Conservation (phyloP, 306 rosid genomes). For the Vachellia collinsii region DNA sequence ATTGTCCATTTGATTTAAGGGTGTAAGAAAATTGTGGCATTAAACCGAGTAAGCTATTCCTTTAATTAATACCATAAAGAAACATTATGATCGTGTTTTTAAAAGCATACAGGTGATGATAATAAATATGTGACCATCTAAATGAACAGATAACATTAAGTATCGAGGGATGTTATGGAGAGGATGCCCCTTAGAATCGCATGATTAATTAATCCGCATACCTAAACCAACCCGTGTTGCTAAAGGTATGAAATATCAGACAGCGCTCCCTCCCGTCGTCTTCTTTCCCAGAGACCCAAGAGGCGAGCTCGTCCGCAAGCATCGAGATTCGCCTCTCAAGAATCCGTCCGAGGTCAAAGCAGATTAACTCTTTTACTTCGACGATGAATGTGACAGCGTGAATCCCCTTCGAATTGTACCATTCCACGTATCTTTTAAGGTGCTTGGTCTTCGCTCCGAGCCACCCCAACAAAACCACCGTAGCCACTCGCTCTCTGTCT, state of each 20-base stretch:
- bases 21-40: background rate
- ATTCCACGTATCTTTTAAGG: constrained; percentile 76
- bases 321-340: constrained; percentile 54
- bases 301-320: constrained; percentile 55
- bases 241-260: constrained; percentile 81
- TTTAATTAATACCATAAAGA: no score
- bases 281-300: constrained; percentile 61
- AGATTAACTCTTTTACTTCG: constrained; percentile 57
- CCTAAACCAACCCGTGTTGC: constrained; percentile 98
- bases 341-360: constrained; percentile 58
- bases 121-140: background rate
- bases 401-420: constrained; percentile 79
- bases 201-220: constrained; percentile 42
- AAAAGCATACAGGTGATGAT: background rate
- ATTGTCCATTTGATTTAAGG: background rate
- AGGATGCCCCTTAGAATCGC: background rate
- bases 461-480: constrained; percentile 89
- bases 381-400: constrained; percentile 73
- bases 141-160: background rate
- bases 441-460: constrained; percentile 78
- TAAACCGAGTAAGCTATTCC: no score
- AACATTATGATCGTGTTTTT: no score
- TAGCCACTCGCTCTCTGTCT: constrained; percentile 37
- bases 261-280: constrained; percentile 64
- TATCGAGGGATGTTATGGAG: no score